Evolutionary conservation across 805 yeast species (phyloP), one percentile per base, ranked within the genome.

Genomic region (Yamadazyma akitaensis): DNA sequence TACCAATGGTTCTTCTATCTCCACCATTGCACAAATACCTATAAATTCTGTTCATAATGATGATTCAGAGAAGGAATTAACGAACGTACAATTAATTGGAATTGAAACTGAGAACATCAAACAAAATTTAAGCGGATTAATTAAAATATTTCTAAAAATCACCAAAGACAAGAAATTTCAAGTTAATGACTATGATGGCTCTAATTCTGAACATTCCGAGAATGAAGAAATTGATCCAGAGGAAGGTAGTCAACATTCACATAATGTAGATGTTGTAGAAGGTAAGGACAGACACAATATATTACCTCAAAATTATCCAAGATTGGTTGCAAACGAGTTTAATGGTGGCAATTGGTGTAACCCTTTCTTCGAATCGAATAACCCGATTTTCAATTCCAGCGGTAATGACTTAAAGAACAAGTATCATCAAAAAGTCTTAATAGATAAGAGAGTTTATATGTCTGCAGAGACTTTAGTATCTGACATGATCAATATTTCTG

Each of bases 301-400:
- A 13, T 50, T 84, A 31, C 94, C 92, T 0, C 85, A 84, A 58
- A 66, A 82, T 2, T 79, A 82, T 52, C 90, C 94, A 8, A 71
- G 94, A 49, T 83, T 85, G 55, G 64, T 86, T 16, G 72, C 76
- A 36, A 81, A 81, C 25, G 80, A 77, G 45, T 85, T 82, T 60
- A 82, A 82, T 54, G 92, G 90, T 14, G 92, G 91, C n/a, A 82
- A 83, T 50, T 85, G 90, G 84, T 76, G 79, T 40, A 85, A 84
- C 55, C 88, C 87, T 21, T 83, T 84, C 53, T 77, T 80, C 53
- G 60, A 72, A 37, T 57, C 70, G 40, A 53, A 56, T 31, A 71
- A 67, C 41, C 57, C 63, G 7, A 67, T 66, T 18, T 61, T 70
- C 32, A 72, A 70, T 53, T 65, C 64, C 25, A 68, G 75, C 53